Evolutionary conservation across 2,329 filamentous ascomycete species (phyloP), one percentile per base, ranked within the genome.

Genomic region (Fusarium sp.): DNA sequence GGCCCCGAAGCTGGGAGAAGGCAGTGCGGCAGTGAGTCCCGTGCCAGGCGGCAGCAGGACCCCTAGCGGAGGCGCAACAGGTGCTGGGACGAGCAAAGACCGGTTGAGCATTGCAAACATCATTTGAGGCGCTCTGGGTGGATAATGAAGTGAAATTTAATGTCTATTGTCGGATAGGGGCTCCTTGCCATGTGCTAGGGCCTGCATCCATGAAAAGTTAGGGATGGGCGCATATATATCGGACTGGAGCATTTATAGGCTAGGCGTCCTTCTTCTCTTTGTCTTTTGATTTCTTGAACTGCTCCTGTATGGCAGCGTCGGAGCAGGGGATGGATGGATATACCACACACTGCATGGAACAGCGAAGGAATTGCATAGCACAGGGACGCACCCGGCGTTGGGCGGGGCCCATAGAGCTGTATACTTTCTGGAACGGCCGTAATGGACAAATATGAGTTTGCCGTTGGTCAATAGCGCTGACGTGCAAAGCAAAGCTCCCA

Each of bases 21-120:
- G 65, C 7, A 78, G 77, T 43, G 71, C 73, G 12, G 67, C 72
- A 37, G 72, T 68, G 18, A 80, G 75, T 51, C 77, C 80, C 11
- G 68, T 72, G 5, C 67, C 68, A 12, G 74, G 73, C 16, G 73
- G 60, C 23, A 71, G 70, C 64, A 70, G 55, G 46, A 71, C 70
- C 50, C 60, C 65, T 6, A 72, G 73, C 36, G 73, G 67, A 51
- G 65, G 69, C 34, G 37, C 51, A 28, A 54, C 60, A 18, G 53
- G 53, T 7, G 54, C 58, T 41, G 54, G 64, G n/a, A 75, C 65
- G 16, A 71, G 65, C 51, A 76, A 75, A 48, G 78, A 80, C 44
- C 77, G 78, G n/a, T 66, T 83, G 54, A 83, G 82, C 68, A 83
- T 83, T 68, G 81, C 81, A 11, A 83, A 84, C 50, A 84, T 84